phyloP scores from a whole-genome alignment of 495 filamentous ascomycete species.

The Immersiella caudata region DNA sequence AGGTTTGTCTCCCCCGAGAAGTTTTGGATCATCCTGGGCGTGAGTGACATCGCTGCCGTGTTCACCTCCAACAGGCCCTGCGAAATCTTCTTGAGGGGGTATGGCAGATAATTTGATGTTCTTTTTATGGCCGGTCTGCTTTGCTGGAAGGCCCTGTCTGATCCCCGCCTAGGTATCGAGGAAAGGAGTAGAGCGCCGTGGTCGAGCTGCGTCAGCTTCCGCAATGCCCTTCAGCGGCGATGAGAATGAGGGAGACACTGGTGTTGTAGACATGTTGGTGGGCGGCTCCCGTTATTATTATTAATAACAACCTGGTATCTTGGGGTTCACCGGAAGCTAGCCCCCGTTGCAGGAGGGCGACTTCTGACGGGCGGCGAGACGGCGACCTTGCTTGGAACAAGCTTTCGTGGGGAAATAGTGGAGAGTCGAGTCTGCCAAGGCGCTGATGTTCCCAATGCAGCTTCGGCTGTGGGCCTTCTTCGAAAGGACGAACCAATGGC shows the following conservation, averaged over 20 bases:
- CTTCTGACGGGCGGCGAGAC: background rate
- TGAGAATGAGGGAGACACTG: background rate
- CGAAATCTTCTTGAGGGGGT: no score
- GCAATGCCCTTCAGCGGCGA: background rate
- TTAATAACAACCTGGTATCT: background rate
- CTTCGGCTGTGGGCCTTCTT: background rate
- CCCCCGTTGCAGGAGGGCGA: background rate
- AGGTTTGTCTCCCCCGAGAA: conserved; percentile 43
- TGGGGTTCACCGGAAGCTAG: background rate
- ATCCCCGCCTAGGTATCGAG: no score
- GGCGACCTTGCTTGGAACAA: background rate
- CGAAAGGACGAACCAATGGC: background rate
- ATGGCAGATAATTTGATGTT: no score
- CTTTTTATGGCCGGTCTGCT: no score
- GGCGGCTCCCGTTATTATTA: background rate
- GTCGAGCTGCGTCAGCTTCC: background rate
- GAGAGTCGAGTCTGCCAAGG: background rate
- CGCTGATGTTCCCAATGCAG: background rate
- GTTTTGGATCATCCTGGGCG: conserved; percentile 39
- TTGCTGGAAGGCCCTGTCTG: no score
- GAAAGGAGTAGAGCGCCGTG: no score
- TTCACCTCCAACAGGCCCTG: no score
- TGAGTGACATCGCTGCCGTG: no score
- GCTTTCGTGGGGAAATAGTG: background rate
- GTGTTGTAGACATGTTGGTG: background rate